Base-by-base conservation (phyloP, 371 early-diverging fungal species). In the Sporodiniella umbellata region DNA sequence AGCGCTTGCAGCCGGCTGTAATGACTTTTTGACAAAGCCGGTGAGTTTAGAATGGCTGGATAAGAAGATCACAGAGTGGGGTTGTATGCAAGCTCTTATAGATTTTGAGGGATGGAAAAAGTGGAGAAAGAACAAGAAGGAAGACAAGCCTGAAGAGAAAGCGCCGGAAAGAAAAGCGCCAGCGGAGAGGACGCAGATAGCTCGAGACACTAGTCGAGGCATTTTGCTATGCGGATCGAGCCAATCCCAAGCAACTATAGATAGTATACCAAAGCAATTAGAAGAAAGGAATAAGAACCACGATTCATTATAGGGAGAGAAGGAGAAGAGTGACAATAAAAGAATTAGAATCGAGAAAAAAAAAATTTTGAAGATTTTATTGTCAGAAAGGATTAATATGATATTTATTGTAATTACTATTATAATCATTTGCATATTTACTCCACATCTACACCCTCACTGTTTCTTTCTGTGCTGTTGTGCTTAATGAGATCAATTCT, bases 41-140 rank as follows among this genome's bases (percentile, higher is more conserved):
- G 86, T 92, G 12, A 86, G 84, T 51, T 64, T 90, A 15, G 78
- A 80, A 25, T 94, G 94, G 94, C 63, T 94, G 7, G 87, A 87
- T 56, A 80, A 85, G 54, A 92, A 92, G 71, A 89, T 92, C 46
- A 79, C 86, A 44, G 94, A 94, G 60, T 94, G 94, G 94, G 94
- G 92, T 5, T 87, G 89, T 48, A 94, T 94, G 89, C 94, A 94
- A 60, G 91, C 92, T 0, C 63, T 94, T 40, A 92, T 94, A 48
- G 92, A 93, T 66, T 84, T 89, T 57, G 87, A 88, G 42, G 86
- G 87, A 12, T 91, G 89, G 88, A 72, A 81, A 40, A 81, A 75
- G 44, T 88, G 90, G 90, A 81, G 81, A 56, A 63, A 59, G 33
- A 50, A 62, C 3, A 54, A 62, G 21, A 42, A 51, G 4, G 43